Base-by-base conservation (phyloP, 2,329 filamentous ascomycete species). In the Colletotrichum sp. region DNA sequence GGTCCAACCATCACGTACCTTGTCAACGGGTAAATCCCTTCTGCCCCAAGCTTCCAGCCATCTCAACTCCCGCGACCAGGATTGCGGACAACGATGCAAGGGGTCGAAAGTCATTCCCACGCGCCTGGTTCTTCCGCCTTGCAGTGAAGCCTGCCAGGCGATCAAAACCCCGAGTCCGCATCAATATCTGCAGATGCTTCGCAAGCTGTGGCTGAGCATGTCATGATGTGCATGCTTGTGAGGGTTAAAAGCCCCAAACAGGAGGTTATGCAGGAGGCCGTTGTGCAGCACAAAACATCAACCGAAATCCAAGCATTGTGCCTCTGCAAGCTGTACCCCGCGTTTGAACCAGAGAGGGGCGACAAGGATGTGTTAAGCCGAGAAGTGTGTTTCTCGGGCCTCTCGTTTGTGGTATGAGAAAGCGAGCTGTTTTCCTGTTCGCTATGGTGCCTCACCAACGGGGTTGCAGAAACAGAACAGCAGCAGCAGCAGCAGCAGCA, bases 231-330 rank as follows among this genome's bases (percentile, higher is more conserved):
- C 26, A 52, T 65, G n/a, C 30, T 32, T n/a, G 43, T 39, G 43
- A 68, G 18, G 28, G n/a, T 18, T 10, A 72, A 30, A 61, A 74
- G 74, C 70, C 73, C 70, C 73, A 68, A 73, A 65, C 73, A 59
- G 57, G 70, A 39, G 57, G 4, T 55, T 57, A 61, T 18, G 36
- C 32, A 69, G 13, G 28, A 21, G 5, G 57, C 7, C 57, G 16
- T 32, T 60, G 30, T 26, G 16, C 26, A 28, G 57, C 57, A 13
- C 57, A 30, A 24, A 32, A 32, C 12, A 24, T 30, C 30, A 34
- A 21, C 6, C 8, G 34, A 67, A 32, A 52, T 67, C 69, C 26
- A 67, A 59, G 18, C 36, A 36, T 30, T 43, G 16, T 72, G 13
- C 3, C 43, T 7, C 30, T 72, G 69, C 63, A 30, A 30, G 26